Percentiles rank a stretch among this genome's conserved stretches.
These are phyloP conservation scores for Baudoinia panamericana DNA, from an alignment of 495 filamentous ascomycete species.

Conservation along the genomic window DNA sequence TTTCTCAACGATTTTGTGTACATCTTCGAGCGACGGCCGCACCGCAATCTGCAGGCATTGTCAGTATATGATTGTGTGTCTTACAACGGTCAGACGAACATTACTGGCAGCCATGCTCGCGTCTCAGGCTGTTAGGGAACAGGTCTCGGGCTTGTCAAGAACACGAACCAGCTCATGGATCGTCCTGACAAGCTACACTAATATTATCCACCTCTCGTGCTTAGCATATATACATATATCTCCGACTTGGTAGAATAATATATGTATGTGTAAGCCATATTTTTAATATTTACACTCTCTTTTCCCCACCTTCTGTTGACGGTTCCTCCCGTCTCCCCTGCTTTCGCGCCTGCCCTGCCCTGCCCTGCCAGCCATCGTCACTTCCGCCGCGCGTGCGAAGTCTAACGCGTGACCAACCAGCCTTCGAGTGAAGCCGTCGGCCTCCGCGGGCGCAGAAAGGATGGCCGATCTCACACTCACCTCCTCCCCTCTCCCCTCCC, in stretches of 20 bases:
- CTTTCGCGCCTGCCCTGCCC: too few relatives aligned
- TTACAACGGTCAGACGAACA: constrained; percentile 11
- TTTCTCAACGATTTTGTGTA: constrained; percentile 42
- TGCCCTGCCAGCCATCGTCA: too few relatives aligned
- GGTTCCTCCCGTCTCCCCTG: too few relatives aligned
- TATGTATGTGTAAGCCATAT: too few relatives aligned
- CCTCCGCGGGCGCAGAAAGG: background rate
- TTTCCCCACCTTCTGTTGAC: too few relatives aligned
- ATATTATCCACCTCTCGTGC: too few relatives aligned
- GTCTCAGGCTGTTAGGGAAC: constrained; percentile 1
- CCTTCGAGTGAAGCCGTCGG: background rate
- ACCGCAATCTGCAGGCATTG: constrained; percentile 26
- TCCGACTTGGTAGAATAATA: too few relatives aligned
- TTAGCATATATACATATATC: too few relatives aligned
- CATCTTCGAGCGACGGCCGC: constrained; percentile 41
- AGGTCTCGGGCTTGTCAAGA: constrained; percentile 9
- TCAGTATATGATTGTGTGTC: background rate
- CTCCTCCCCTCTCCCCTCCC: background rate
- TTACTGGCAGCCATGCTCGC: constrained; percentile 15
- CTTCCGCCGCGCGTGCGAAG: background rate
- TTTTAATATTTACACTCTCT: too few relatives aligned
- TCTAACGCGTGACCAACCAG: background rate
- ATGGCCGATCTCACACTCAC: constrained; percentile 1
- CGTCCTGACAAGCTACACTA: too few relatives aligned
- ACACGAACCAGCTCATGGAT: constrained; percentile 11